Conservation (phyloP, 371 early-diverging fungal species). For the Rhizopus sp. region DNA sequence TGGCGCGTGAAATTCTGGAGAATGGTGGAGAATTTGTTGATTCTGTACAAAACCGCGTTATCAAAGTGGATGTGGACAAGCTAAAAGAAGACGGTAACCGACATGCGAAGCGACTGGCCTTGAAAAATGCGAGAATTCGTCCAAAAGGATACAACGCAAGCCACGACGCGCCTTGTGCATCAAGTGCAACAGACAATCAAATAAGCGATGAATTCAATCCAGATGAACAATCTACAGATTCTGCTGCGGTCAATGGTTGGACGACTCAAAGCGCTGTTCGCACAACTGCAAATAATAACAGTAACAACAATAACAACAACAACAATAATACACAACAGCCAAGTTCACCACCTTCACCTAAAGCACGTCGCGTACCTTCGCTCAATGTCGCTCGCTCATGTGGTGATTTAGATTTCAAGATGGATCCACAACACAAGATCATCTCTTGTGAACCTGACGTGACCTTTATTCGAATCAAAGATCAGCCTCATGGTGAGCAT, state of each 20-base stretch:
- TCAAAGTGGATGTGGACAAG: constrained; percentile 57
- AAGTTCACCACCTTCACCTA: constrained; percentile 33
- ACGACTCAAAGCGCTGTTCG: constrained; percentile 37
- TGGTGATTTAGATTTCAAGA: constrained; percentile 68
- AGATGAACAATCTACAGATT: neutral
- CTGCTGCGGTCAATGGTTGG: constrained; percentile 10
- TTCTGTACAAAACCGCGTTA: constrained; percentile 63
- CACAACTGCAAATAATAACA: constrained; percentile 22
- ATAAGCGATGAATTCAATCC: neutral
- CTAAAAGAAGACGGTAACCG: constrained; percentile 48
- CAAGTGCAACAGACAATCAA: neutral
- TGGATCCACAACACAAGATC: constrained; percentile 55
- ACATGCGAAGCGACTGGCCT: constrained; percentile 54
- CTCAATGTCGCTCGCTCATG: constrained; percentile 65
- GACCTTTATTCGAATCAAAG: constrained; percentile 52
- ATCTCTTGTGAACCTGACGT: constrained; percentile 65
- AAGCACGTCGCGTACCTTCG: constrained; percentile 47
- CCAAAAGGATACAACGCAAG: constrained; percentile 37
- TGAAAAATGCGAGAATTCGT: constrained; percentile 65
- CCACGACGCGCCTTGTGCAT: constrained; percentile 11
- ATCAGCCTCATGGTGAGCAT: constrained; percentile 20
- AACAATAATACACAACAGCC: constrained; percentile 3
- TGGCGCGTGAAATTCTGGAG: constrained; percentile 62
- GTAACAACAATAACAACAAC: neutral
- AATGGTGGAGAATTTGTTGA: constrained; percentile 72